These are phyloP conservation scores for Zangia roseola DNA, from an alignment of 768 basidiomycete species.

Conservation along the genomic window DNA sequence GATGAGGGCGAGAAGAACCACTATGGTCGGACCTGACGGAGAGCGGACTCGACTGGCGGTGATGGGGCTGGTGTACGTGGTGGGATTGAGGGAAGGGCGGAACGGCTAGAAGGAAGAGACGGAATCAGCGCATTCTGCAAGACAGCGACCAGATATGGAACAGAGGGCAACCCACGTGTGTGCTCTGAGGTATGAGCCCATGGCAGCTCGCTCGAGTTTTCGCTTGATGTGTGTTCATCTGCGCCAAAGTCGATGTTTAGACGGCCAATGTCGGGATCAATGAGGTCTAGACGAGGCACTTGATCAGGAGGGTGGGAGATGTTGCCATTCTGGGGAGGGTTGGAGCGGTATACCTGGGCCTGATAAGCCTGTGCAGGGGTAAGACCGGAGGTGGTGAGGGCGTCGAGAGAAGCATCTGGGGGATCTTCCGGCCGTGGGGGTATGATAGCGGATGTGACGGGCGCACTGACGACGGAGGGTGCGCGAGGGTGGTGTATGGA, in stretches of 20 bases:
- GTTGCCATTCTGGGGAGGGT: constrained; percentile 34
- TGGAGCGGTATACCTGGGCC: constrained; percentile 62
- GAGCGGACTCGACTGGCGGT: constrained; percentile 36
- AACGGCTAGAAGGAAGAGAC: constrained; percentile 24
- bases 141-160: constrained; percentile 29
- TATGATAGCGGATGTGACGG: constrained; percentile 43
- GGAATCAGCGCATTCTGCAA: constrained; percentile 27
- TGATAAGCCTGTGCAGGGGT: constrained; percentile 83
- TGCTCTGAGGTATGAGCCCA: constrained; percentile 46
- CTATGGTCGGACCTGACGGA: constrained; percentile 40
- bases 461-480: constrained; percentile 48
- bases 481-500: constrained; percentile 44
- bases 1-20: constrained; percentile 39
- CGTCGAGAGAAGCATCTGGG: constrained; percentile 46
- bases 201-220: constrained; percentile 55
- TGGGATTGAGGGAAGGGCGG: constrained; percentile 24
- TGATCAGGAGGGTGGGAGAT: constrained; percentile 24
- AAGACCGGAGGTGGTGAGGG: constrained; percentile 49
- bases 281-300: constrained; percentile 40
- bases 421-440: constrained; percentile 49
- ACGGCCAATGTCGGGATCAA: constrained; percentile 57
- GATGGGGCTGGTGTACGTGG: constrained; percentile 24
- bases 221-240: constrained; percentile 34
- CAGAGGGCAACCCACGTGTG: constrained; percentile 39
- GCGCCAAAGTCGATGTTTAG: constrained; percentile 56